Base-by-base conservation (phyloP, 306 rosid genomes). In the Acacia crassicarpa region DNA sequence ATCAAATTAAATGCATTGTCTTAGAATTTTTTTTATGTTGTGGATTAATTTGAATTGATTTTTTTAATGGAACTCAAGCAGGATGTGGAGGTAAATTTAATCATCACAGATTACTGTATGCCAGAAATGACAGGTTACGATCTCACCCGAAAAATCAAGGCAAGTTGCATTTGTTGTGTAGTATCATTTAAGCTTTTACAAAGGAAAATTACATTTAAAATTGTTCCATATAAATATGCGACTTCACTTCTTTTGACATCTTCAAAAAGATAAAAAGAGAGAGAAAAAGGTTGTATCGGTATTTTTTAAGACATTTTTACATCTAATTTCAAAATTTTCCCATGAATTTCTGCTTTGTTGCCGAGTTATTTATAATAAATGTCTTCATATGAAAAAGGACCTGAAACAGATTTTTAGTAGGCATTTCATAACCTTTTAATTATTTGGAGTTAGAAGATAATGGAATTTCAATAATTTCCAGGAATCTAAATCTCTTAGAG, bases 111-210 rank as follows among this genome's bases (percentile, higher is more conserved):
- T 90, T 94, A 91, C 27, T 92, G 93, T 46, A 94, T 94, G 97
- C 98, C 98, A 67, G 97, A 87, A 83, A 94, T 94, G 94, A 90
- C 97, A 20, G 98, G 98, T 82, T 91, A 88, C 87, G 98, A 94
- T 83, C 90, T 92, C 48, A 84, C 91, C 27, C 89, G 87, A 87
- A 92, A 89, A 81, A 88, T 94, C 83, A 92, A 94, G 91, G 97
- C 89, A 88, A 69, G 74, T 38, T 68, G 17, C 46, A 9, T 6
- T 49, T 8, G 3, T 17, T 38, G 7, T 38, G 7, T 3, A 16
- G n/a, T 19, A 71, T 8, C 49, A 49, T 27, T 27, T 67, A 1
- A 59, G 68, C 38, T 38, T 62, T 10, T 20, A n/a, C 9, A 56
- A 25, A 25, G 32, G 32, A 58, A n/a, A 58, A 58, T 9, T n/a